Evolutionary conservation across 345 rosid species (phyloP).

Genomic region (Lumnitzera racemosa): DNA sequence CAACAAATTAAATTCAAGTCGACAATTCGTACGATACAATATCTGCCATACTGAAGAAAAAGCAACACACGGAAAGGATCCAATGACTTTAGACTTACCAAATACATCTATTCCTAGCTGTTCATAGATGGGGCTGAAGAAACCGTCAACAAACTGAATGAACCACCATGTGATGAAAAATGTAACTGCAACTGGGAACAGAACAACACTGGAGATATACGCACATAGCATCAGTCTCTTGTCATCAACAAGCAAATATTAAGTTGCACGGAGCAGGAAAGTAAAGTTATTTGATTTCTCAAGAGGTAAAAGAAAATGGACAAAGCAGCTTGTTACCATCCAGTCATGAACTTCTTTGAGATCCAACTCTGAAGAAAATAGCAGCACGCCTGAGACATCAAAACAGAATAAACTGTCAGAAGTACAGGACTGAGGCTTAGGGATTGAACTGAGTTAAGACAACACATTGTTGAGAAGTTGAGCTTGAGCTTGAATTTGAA

Average conservation of each 20-base stretch:
- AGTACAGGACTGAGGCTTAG: background rate
- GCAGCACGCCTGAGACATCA: conserved; percentile 54
- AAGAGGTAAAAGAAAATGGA: no score
- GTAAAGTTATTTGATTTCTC: background rate
- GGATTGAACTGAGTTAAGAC: background rate
- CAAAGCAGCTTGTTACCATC: conserved; percentile 34
- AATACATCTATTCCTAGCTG: conserved; percentile 54
- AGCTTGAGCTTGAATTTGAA: no score
- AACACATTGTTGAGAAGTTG: background rate
- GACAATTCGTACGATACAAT: background rate
- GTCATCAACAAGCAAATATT: background rate
- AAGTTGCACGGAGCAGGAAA: background rate
- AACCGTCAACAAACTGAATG: conserved; percentile 65
- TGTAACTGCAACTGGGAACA: conserved; percentile 66
- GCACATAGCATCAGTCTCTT: conserved; percentile 16
- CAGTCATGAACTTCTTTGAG: conserved; percentile 74
- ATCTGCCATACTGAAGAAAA: background rate
- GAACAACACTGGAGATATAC: conserved; percentile 52
- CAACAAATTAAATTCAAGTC: background rate
- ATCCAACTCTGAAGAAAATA: conserved; percentile 63
- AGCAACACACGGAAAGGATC: background rate
- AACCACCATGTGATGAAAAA: conserved; percentile 72
- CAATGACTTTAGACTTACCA: conserved; percentile 26
- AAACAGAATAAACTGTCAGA: conserved; percentile 7
- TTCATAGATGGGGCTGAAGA: conserved; percentile 66